Conservation (phyloP, 352 stramenopile species). For the Pythium apleroticum region DNA sequence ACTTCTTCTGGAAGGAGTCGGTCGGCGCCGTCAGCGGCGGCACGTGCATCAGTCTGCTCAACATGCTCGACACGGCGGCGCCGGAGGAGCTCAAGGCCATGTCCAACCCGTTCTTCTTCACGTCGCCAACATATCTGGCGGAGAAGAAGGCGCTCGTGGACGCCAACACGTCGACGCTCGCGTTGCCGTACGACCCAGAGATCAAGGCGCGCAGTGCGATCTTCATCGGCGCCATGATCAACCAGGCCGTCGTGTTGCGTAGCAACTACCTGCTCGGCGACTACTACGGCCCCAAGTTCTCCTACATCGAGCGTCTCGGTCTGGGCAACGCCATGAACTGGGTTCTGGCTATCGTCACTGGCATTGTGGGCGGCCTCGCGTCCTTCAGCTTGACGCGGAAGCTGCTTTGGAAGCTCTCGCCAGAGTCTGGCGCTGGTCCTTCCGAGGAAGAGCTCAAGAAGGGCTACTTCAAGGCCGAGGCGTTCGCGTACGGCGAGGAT, state of each 20-base stretch:
- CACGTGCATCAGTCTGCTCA: conserved; percentile 40
- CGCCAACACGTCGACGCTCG: conserved; percentile 24
- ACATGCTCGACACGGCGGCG: conserved; percentile 26
- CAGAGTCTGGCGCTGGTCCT: conserved; percentile 67
- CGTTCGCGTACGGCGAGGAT: conserved; percentile 37
- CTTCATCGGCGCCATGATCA: conserved; percentile 76
- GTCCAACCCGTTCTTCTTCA: conserved; percentile 42
- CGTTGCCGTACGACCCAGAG: conserved; percentile 56
- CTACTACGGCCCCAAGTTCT: conserved; percentile 45
- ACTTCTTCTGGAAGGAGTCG: conserved; percentile 37
- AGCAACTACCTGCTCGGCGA: conserved; percentile 58
- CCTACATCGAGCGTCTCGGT: conserved; percentile 50
- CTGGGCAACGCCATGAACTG: conserved; percentile 32
- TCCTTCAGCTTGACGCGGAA: conserved; percentile 48
- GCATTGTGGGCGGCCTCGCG: conserved; percentile 34
- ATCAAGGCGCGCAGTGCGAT: conserved; percentile 37
- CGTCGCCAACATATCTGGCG: conserved; percentile 23
- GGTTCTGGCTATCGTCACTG: conserved; percentile 27
- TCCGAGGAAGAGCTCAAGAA: conserved; percentile 59
- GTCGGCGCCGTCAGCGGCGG: conserved; percentile 42
- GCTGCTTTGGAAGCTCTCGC: conserved; percentile 57
- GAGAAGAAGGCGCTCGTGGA: conserved; percentile 26
- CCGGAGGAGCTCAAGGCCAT: conserved; percentile 23
- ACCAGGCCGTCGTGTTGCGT: conserved; percentile 68
- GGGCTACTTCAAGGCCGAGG: conserved; percentile 58